Evolutionary conservation across 169 alveolate genomes (phyloP), one percentile per base, ranked within the genome.

Genomic region (Eimeria maxima): DNA sequence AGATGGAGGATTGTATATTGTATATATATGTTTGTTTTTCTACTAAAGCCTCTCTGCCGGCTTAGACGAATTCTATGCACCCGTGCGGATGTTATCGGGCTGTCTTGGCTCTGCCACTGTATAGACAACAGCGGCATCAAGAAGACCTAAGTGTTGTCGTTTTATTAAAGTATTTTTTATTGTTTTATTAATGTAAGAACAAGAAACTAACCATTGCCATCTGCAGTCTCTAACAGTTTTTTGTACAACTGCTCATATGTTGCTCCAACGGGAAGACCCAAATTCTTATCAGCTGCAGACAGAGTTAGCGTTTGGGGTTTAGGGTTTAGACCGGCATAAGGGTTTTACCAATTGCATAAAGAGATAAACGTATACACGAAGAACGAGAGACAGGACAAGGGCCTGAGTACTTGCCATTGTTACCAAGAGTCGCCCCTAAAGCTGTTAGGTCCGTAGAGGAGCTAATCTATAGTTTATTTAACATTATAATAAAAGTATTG

Each of bases 111-210:
- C 33, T 1, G 95, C 95, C 50, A 63, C 69, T 20, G 95, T 27
- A 42, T 76, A 91, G 29, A 91, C 73, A 44, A 67, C 71, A 7
- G 95, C 90, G 67, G 81, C 87, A 76, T 91, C 95, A 29, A 91
- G 53, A 7, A 91, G 84, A 0, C 65, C 95, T 91, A 91, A 16
- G 1, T 42, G 27, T 74, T 2, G 27, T 74, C 11, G 4, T 4
- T 13, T 8, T 1, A 74, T 11, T 33, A 42, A 18, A 3, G 4
- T 38, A 27, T 13, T 7, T 27, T 27, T 16, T 14, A 55, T 55
- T 27, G 3, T n/a, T 42, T 42, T 22, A 42, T 29, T 13, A 10
- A 16, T n/a, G 27, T 18, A 4, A 33, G 8, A 50, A 20, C 27
- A 7, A 53, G 13, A 53, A 18, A 42, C 95, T 16, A 71, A 91